Conservation (phyloP, 768 basidiomycete species). For the Kondoa subrosea region DNA sequence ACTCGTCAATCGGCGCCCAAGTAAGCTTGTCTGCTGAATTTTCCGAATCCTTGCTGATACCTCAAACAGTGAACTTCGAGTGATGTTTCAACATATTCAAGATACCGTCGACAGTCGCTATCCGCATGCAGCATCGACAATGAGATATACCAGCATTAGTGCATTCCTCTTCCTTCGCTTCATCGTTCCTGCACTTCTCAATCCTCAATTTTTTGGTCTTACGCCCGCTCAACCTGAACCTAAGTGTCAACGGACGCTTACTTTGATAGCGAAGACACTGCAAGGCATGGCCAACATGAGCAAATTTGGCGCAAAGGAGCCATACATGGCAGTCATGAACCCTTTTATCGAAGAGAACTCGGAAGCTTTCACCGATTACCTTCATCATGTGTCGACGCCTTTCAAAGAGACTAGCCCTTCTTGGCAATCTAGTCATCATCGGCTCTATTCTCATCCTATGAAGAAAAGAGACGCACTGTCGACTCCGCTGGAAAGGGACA, state of each 20-base stretch:
- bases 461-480: constrained; percentile 17
- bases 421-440: constrained; percentile 21
- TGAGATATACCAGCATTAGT: constrained; percentile 67
- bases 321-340: constrained; percentile 63
- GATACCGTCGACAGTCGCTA: constrained; percentile 20
- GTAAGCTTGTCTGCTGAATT: constrained; percentile 14
- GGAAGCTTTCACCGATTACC: constrained; percentile 60
- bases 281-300: constrained; percentile 68
- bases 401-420: constrained; percentile 14
- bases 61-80: constrained; percentile 23
- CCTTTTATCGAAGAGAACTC: constrained; percentile 51
- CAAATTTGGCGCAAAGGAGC: constrained; percentile 41
- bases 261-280: constrained; percentile 69
- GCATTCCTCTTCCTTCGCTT: constrained; percentile 81
- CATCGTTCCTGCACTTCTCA: constrained; percentile 74
- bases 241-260: constrained; percentile 51
- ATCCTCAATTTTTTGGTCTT: constrained; percentile 67
- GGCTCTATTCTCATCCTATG: constrained; percentile 20
- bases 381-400: constrained; percentile 27
- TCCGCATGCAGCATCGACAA: constrained; percentile 16
- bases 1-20: constrained; percentile 49
- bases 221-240: constrained; percentile 35
- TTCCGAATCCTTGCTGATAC: neutral
- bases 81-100: constrained; percentile 26
- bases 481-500: constrained; percentile 38